phyloP scores from a whole-genome alignment of 352 stramenopile genomes.

The Globisporangium polare region DNA sequence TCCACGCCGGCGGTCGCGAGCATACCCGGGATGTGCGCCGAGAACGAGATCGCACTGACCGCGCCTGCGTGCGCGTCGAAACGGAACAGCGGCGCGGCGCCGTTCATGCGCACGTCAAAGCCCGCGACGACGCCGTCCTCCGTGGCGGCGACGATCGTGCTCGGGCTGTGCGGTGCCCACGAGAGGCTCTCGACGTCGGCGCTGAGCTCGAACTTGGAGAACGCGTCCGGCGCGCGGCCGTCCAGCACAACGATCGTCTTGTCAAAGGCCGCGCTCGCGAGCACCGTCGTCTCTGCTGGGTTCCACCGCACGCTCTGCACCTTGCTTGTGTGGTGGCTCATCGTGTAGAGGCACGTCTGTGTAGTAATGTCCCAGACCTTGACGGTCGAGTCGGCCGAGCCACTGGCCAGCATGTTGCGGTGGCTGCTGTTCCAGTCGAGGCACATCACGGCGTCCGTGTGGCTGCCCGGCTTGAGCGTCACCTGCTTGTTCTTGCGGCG shows the following conservation, averaged over 20 bases:
- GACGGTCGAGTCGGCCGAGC: slow-evolving; percentile 96
- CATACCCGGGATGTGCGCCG: slow-evolving; percentile 86
- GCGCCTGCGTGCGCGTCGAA: slow-evolving; percentile 90
- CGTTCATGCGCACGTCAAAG: slow-evolving; percentile 96
- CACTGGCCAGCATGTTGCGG: slow-evolving; percentile 96
- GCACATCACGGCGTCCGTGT: slow-evolving; percentile 97
- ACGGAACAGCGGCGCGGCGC: slow-evolving; percentile 88
- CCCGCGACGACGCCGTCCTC: slow-evolving; percentile 94
- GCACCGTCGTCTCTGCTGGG: slow-evolving; percentile 93
- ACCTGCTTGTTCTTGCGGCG: slow-evolving; percentile 69
- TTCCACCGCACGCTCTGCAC: slow-evolving; percentile 97
- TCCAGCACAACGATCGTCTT: slow-evolving; percentile 93
- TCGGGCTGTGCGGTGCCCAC: slow-evolving; percentile 92
- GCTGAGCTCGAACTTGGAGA: slow-evolving; percentile 76
- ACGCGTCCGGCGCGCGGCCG: slow-evolving; percentile 80
- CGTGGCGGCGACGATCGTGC: slow-evolving; percentile 91
- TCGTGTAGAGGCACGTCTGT: slow-evolving; percentile 92
- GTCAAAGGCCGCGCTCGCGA: slow-evolving; percentile 96
- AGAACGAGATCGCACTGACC: slow-evolving; percentile 86
- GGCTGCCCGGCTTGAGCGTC: slow-evolving; percentile 90
- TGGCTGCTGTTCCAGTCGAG: slow-evolving; percentile 98
- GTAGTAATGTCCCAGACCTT: slow-evolving; percentile 96
- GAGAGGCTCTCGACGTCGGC: slow-evolving; percentile 89
- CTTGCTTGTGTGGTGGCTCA: slow-evolving; percentile 98
- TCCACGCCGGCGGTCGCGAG: slow-evolving; percentile 95